phyloP scores from a whole-genome alignment of 2,329 filamentous ascomycete genomes.

The Epicoccum nigrum region DNA sequence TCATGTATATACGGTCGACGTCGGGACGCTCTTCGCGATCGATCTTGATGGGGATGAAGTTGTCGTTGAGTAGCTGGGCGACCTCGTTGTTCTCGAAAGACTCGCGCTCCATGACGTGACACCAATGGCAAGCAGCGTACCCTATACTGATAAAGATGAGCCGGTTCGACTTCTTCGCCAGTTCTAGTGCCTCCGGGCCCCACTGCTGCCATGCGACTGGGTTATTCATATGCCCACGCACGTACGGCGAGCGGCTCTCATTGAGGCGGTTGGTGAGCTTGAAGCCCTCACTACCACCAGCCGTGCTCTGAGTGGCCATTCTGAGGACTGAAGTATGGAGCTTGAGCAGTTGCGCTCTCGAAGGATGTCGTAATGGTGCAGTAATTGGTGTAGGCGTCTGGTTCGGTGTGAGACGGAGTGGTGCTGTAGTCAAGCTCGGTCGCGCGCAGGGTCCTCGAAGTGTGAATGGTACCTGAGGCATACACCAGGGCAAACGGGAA shows the following conservation, averaged over 20 bases:
- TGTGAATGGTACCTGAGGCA: slow-evolving; percentile 40
- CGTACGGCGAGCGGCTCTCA: slow-evolving; percentile 71
- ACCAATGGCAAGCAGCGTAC: slow-evolving; percentile 93
- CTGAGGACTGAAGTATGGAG: slow-evolving; percentile 35
- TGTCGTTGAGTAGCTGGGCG: slow-evolving; percentile 79
- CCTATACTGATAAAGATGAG: slow-evolving; percentile 93
- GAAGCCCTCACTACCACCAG: slow-evolving; percentile 31
- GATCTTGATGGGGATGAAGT: slow-evolving; percentile 89
- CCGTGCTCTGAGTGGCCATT: slow-evolving; percentile 39
- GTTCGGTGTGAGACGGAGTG: slow-evolving; percentile 7
- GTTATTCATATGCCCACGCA: slow-evolving; percentile 77
- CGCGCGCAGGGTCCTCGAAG: slow-evolving; percentile 35
- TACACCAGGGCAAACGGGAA: slow-evolving; percentile 21
- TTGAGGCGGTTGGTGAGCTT: slow-evolving; percentile 62
- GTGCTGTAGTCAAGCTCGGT: slow-evolving; percentile 14
- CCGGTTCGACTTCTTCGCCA: slow-evolving; percentile 82
- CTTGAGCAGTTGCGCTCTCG: slow-evolving; percentile 30
- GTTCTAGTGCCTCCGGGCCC: slow-evolving; percentile 74
- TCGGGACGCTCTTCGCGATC: slow-evolving; percentile 94
- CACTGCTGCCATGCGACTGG: slow-evolving; percentile 92
- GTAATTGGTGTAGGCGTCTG: slow-evolving; percentile 13
- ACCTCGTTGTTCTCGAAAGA: slow-evolving; percentile 85
- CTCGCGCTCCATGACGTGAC: slow-evolving; percentile 89
- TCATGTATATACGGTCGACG: slow-evolving; percentile 96
- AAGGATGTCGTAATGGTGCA: slow-evolving; percentile 16